Conservation (phyloP, 805 yeast genomes). For the Kazachstania africana region DNA sequence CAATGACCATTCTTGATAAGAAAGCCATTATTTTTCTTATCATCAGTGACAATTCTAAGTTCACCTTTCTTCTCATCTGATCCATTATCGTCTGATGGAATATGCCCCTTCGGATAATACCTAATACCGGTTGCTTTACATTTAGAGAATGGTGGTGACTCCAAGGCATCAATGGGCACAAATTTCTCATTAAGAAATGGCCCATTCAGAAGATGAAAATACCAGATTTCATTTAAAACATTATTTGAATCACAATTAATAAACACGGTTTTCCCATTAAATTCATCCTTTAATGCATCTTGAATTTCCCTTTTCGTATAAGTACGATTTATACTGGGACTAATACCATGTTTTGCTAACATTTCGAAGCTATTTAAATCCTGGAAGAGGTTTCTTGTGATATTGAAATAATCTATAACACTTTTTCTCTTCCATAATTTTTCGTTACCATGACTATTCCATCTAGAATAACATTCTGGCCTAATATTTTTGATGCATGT, state of each 20-base stretch:
- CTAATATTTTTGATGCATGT: conserved; percentile 78
- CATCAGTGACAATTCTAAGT: conserved; percentile 25
- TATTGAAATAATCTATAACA: conserved; percentile 61
- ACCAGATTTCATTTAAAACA: conserved; percentile 50
- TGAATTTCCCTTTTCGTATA: conserved; percentile 47
- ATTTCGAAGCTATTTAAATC: conserved; percentile 56
- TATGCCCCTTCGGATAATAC: conserved; percentile 55
- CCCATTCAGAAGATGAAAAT: conserved; percentile 65
- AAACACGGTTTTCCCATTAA: conserved; percentile 42
- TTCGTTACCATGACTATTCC: conserved; percentile 9
- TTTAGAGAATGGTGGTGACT: conserved; percentile 31
- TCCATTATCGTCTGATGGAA: conserved; percentile 13
- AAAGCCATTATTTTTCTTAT: conserved; percentile 29
- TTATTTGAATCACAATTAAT: conserved; percentile 46
- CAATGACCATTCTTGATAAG: conserved; percentile 78
- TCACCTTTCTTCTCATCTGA: conserved; percentile 13
- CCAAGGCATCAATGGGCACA: conserved; percentile 45
- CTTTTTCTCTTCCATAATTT: conserved; percentile 18
- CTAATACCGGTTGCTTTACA: conserved; percentile 65
- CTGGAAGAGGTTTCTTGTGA: conserved; percentile 46
- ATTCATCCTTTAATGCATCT: conserved; percentile 37
- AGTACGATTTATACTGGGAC: conserved; percentile 46
- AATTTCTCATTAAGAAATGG: conserved; percentile 57
- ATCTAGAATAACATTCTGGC: conserved; percentile 52
- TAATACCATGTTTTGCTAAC: conserved; percentile 56